Conservation (phyloP, 306 rosid species). For the Echinosophora koreensis region DNA sequence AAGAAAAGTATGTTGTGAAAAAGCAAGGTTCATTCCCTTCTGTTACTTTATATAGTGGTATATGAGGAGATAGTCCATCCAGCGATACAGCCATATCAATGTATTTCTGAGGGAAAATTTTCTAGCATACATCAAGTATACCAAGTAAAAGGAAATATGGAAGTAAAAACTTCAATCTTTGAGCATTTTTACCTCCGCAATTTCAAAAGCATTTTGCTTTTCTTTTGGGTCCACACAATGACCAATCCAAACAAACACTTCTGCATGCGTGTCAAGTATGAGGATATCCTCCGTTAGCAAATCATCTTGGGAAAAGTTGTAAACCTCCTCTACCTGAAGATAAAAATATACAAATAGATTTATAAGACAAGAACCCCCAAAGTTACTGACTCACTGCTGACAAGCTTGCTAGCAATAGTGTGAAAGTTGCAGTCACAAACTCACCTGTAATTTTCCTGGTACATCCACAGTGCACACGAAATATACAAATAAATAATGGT, state of each 20-base stretch:
- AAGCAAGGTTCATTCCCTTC: conserved; percentile 99
- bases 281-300: conserved; percentile 90
- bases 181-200: conserved; percentile 73
- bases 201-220: conserved; percentile 86
- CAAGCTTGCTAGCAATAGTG: conserved; percentile 37
- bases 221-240: conserved; percentile 88
- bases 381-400: conserved; percentile 35
- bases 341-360: conserved; percentile 42
- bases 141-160: conserved; percentile 13
- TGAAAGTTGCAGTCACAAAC: conserved; percentile 54
- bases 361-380: conserved; percentile 40
- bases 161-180: conserved; percentile 28
- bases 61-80: conserved; percentile 82
- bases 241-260: conserved; percentile 98
- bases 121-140: conserved; percentile 31
- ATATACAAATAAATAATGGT: conserved; percentile 49
- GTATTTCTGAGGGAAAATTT: conserved; percentile 70
- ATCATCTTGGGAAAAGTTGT: conserved; percentile 96
- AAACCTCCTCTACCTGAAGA: conserved; percentile 84
- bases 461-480: conserved; percentile 54
- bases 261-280: conserved; percentile 96
- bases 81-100: conserved; percentile 84
- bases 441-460: conserved; percentile 95
- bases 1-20: conserved; percentile 91
- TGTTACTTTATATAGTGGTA: conserved; percentile 88